Conservation (phyloP, 768 basidiomycete genomes). For the Boletus coccyginus region DNA sequence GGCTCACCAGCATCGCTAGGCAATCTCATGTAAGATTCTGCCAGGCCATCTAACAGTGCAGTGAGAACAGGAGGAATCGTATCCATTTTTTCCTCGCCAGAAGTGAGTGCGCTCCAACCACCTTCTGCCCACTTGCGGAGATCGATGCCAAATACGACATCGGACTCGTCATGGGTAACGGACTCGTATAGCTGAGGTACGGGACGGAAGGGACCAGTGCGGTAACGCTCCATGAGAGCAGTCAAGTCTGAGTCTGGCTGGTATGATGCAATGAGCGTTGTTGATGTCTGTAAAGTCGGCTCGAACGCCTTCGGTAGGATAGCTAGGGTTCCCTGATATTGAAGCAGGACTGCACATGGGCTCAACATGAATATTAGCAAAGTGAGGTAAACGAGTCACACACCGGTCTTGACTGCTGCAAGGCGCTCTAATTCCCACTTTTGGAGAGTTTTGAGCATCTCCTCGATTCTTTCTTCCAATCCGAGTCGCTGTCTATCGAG, state of each 20-base stretch:
- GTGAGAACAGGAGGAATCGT: conserved; percentile 71
- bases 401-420: conserved; percentile 78
- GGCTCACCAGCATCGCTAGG: conserved; percentile 61
- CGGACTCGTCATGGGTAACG: conserved; percentile 75
- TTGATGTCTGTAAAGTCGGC: conserved; percentile 63
- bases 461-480: conserved; percentile 84
- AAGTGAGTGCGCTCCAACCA: conserved; percentile 60
- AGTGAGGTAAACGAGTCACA: conserved; percentile 23
- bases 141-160: conserved; percentile 91
- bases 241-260: conserved; percentile 85
- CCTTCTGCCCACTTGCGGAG: conserved; percentile 88
- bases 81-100: conserved; percentile 58
- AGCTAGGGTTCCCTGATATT: conserved; percentile 80
- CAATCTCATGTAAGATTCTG: conserved; percentile 58
- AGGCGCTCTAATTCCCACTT: conserved; percentile 84
- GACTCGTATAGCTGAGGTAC: conserved; percentile 84
- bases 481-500: conserved; percentile 83
- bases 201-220: conserved; percentile 92
- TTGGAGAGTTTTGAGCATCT: conserved; percentile 75
- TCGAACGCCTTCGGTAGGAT: conserved; percentile 69
- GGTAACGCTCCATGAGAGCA: conserved; percentile 87
- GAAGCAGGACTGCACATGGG: conserved; percentile 60
- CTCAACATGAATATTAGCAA: neutral
- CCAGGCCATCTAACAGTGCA: conserved; percentile 61
- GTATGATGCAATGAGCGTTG: conserved; percentile 76